Percentiles rank a stretch among this genome's conserved stretches.
These are phyloP conservation scores for Ophiostoma tasmaniense DNA, from an alignment of 2,329 filamentous ascomycete genomes.

Conservation along the genomic window DNA sequence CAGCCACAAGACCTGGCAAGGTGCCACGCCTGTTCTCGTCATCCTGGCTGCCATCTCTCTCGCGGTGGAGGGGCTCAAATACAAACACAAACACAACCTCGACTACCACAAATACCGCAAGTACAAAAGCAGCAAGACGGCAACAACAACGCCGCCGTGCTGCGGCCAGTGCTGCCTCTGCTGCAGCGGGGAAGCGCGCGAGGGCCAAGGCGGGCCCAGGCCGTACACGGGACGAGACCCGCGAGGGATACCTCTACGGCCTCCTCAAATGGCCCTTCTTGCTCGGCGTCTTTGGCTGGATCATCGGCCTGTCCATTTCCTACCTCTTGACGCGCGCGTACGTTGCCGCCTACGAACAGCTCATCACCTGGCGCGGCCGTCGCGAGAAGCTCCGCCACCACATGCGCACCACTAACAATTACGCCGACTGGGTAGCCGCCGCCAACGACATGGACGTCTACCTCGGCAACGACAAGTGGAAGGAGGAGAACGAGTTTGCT, in stretches of 20 bases:
- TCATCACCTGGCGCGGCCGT: slow-evolving; percentile 78
- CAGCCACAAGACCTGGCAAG: background rate
- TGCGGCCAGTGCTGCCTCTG: slow-evolving; percentile 22
- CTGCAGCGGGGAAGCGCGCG: slow-evolving; percentile 26
- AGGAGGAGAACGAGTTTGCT: slow-evolving; percentile 65
- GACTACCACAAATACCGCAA: slow-evolving; percentile 11
- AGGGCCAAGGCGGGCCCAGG: slow-evolving; percentile 28
- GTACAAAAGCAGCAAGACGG: background rate
- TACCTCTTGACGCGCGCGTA: slow-evolving; percentile 82
- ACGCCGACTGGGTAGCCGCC: slow-evolving; percentile 73
- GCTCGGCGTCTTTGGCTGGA: slow-evolving; percentile 70
- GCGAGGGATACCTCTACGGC: slow-evolving; percentile 85
- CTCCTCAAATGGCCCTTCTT: slow-evolving; percentile 90
- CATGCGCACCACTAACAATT: slow-evolving; percentile 63
- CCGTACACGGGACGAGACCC: slow-evolving; percentile 77
- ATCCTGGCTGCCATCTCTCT: slow-evolving; percentile 7
- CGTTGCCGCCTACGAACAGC: slow-evolving; percentile 87
- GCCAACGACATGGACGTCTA: slow-evolving; percentile 73
- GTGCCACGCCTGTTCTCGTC: slow-evolving; percentile 5
- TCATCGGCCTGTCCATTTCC: slow-evolving; percentile 59
- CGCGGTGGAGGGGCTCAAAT: slow-evolving; percentile 19
- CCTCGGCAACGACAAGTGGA: slow-evolving; percentile 74
- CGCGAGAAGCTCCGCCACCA: slow-evolving; percentile 62
- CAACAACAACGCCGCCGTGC: slow-evolving; percentile 10
- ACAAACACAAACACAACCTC: slow-evolving; percentile 31